A percentile compares a stretch with the other conserved stretches of the same genome.
Conservation (phyloP, 2,329 filamentous ascomycete species). For the Aureobasidium sp. region DNA sequence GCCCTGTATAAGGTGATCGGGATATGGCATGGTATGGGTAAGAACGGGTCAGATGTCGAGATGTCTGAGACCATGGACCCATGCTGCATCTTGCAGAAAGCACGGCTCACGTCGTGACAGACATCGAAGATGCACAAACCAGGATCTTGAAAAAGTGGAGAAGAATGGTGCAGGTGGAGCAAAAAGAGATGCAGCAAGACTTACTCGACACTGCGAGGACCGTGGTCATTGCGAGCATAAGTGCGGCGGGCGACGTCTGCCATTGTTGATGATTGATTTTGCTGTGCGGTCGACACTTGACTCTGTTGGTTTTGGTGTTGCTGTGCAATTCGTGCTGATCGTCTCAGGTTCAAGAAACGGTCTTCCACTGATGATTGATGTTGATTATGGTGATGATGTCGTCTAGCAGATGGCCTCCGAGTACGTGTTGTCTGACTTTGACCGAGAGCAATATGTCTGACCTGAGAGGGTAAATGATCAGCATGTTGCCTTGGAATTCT, state of each 20-base stretch:
- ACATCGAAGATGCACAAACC: neutral
- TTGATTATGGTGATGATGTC: neutral
- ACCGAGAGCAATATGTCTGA: neutral
- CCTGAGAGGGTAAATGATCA: constrained; percentile 7
- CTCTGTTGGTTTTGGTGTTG: constrained; percentile 4
- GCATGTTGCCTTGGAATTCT: neutral
- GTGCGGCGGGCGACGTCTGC: constrained; percentile 16
- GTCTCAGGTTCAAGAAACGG: neutral
- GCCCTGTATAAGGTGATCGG: too few species aligned
- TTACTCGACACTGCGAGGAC: constrained; percentile 15
- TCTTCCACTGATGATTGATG: constrained; percentile 1
- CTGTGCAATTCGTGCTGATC: constrained; percentile 12
- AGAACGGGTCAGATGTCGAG: neutral
- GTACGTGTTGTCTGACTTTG: neutral
- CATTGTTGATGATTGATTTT: neutral
- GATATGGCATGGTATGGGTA: neutral
- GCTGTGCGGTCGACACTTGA: neutral
- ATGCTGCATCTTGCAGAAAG: constrained; percentile 4
- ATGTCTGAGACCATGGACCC: neutral
- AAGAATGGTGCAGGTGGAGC: neutral
- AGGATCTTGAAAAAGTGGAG: neutral
- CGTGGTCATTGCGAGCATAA: constrained; percentile 16
- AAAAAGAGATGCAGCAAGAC: neutral
- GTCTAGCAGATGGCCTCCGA: constrained; percentile 7
- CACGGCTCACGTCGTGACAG: neutral